Evolutionary conservation across 768 basidiomycete species (phyloP).

Genomic region (Podaxis sp.): DNA sequence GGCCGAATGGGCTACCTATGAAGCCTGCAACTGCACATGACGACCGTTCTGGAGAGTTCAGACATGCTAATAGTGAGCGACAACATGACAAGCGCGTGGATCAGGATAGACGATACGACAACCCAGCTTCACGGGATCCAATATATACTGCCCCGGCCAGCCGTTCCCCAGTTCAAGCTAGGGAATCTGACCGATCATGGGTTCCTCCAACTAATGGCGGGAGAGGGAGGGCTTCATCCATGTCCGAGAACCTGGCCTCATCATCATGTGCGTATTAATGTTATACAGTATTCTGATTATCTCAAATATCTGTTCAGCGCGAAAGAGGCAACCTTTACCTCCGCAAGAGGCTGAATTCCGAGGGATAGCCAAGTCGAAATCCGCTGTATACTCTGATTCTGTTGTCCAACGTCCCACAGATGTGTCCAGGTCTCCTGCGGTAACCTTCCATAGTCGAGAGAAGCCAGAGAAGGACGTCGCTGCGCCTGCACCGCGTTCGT

Average conservation of each 20-base stretch:
- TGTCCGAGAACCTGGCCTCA: neutral
- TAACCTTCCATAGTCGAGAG: conserved; percentile 1
- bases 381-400: conserved; percentile 1
- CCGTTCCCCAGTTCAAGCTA: neutral
- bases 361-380: neutral
- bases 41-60: neutral
- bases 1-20: conserved; percentile 4
- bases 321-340: conserved; percentile 11
- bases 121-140: neutral
- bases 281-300: too few relatives aligned
- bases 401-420: conserved; percentile 1
- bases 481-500: neutral
- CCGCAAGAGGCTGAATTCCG: conserved; percentile 12
- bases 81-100: neutral
- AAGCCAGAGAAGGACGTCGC: neutral
- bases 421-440: neutral
- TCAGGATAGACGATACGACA: conserved; percentile 4
- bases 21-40: conserved; percentile 1
- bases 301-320: neutral
- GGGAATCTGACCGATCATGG: neutral
- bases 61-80: neutral
- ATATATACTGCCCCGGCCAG: neutral
- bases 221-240: neutral
- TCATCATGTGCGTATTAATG: neutral
- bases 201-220: neutral